Conservation (phyloP, 2,329 filamentous ascomycete genomes). For the Botryotinia narcissicola region DNA sequence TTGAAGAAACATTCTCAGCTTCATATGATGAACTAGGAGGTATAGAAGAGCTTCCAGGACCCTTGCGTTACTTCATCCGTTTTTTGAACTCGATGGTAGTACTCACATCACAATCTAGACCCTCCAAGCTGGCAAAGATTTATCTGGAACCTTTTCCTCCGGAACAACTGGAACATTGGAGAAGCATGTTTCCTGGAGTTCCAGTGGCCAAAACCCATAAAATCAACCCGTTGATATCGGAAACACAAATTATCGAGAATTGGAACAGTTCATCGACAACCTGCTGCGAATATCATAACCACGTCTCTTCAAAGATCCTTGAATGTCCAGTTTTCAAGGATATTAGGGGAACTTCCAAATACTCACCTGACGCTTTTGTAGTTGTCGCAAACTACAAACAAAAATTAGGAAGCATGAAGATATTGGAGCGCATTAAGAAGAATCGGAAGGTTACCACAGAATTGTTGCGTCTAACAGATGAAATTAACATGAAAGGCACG, state of each 20-base stretch:
- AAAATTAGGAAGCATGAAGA: not conserved
- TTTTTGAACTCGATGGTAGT: not conserved
- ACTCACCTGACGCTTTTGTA: not conserved
- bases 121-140: not conserved
- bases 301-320: not conserved
- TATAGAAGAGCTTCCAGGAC: not conserved
- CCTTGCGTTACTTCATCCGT: not conserved
- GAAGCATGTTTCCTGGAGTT: not conserved
- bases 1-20: not conserved
- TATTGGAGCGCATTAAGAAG: not conserved
- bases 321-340: slow-evolving; percentile 1
- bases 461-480: not conserved
- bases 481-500: not conserved
- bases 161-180: not conserved
- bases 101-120: not conserved
- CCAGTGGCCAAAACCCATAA: not conserved
- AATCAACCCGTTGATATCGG: not conserved
- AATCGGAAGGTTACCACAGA: not conserved
- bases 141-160: not conserved
- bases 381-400: not conserved
- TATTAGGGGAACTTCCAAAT: not conserved
- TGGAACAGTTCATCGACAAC: not conserved
- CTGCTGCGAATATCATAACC: not conserved
- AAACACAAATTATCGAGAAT: not conserved
- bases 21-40: not conserved